Base-by-base conservation (phyloP, 2,329 filamentous ascomycete genomes). In the Colletotrichum brevisporum region DNA sequence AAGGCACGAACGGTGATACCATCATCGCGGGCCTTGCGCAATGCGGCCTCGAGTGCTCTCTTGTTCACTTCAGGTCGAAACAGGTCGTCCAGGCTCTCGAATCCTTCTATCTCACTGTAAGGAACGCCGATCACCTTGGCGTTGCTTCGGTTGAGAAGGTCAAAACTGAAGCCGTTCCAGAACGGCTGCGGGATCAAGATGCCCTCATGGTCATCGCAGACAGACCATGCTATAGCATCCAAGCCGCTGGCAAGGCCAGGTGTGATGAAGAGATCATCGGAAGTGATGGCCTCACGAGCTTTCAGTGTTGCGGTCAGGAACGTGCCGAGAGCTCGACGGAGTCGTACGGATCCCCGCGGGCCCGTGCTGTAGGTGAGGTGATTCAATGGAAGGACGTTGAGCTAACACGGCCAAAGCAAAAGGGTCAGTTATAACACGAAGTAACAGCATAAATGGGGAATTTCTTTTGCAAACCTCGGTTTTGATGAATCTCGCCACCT, bases 341-440 rank as follows among this genome's bases (percentile, higher is more conserved):
- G 73, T 57, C 76, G 75, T 2, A 69, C 62, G 1, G 74, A 77
- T 9, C 76, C 76, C 6, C 72, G 72, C 2, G 77, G 75, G 1
- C 76, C 76, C 2, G 64, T 73, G 48, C 75, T 74, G 58, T 78
- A 78, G 4, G 75, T 76, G 9, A 79, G 72, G 53, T 76, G 74
- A 16, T 64, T 41, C 24, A 61, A 47, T 6, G 73, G 73, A 16
- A 72, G 67, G 26, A 75, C 50, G 13, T 43, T 18, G 2, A 66
- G 21, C 71, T 72, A 18, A 31, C 27, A 31, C 8, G 9, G 1
- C 26, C 5, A n/a, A 12, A 10, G 8, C 15, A 13, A 16, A 13
- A 16, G 13, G n/a, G 13, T 65, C 26, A 65, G 15, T 9, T 18
- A 13, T 16, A 6, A 21, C 5, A 31, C 48, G 13, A 26, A 21